Evolutionary conservation across 192 early-diverging fungal species (phyloP).

Genomic region (Kickxella alabastrina): DNA sequence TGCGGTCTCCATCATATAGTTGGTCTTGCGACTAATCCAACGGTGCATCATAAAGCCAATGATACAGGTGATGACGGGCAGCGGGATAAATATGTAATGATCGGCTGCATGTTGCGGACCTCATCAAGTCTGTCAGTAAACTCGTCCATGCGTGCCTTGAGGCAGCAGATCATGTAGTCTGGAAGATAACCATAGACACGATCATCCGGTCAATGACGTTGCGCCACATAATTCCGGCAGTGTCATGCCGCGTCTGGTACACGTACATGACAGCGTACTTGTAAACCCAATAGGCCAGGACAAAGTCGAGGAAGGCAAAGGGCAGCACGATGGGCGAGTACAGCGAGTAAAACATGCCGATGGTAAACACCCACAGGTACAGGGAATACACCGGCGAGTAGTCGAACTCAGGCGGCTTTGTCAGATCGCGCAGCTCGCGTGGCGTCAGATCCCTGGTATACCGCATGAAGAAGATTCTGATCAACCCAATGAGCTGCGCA

Average conservation of each 20-base stretch:
- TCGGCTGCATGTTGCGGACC: constrained; percentile 31
- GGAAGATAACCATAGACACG: constrained; percentile 61
- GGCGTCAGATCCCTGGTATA: constrained; percentile 62
- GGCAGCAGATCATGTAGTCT: constrained; percentile 60
- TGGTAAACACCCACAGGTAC: constrained; percentile 67
- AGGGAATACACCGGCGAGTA: constrained; percentile 65
- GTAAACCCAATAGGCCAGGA: constrained; percentile 64
- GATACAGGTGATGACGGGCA: constrained; percentile 57
- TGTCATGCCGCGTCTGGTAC: constrained; percentile 66
- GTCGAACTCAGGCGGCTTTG: constrained; percentile 67
- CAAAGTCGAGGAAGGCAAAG: constrained; percentile 62
- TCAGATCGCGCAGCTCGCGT: constrained; percentile 63
- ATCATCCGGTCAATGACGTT: constrained; percentile 66
- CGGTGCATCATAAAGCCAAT: constrained; percentile 53
- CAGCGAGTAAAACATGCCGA: constrained; percentile 67
- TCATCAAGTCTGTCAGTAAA: constrained; percentile 42
- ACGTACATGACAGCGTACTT: constrained; percentile 76
- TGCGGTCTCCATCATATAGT: constrained; percentile 54
- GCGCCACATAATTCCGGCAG: constrained; percentile 69
- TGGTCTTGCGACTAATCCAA: constrained; percentile 53
- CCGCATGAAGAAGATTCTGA: constrained; percentile 56
- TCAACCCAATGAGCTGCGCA: constrained; percentile 60
- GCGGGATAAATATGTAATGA: constrained; percentile 55
- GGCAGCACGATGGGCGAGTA: constrained; percentile 65
- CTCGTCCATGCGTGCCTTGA: constrained; percentile 53